Evolutionary conservation across 805 yeast genomes (phyloP), one percentile per base, ranked within the genome.

Genomic region (Metschnikowia cubensis): DNA sequence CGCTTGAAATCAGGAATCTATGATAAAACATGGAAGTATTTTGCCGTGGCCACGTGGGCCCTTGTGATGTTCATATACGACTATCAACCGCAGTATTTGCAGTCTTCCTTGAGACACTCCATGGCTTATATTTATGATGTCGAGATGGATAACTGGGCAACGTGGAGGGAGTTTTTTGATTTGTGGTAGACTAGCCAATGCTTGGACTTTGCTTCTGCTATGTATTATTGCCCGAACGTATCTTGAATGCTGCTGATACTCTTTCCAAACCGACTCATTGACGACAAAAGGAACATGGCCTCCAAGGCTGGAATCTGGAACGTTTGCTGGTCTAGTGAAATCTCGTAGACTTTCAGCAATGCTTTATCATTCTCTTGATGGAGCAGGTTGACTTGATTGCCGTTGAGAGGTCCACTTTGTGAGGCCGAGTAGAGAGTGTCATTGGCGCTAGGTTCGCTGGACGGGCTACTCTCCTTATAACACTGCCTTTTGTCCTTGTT

Each of bases 41-140:
- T 82, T 57, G 84, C 90, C 1, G 80, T 84, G 14, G 52, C 82
- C 6, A 73, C 82, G 7, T 87, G 95, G 95, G 92, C 84, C 0
- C 61, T 78, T 22, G 87, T 85, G 35, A 85, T 87, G 91, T 75
- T 79, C 59, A 71, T 87, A 45, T 86, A 85, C 64, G 77, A 84
- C 50, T 71, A 73, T 51, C 84, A 85, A 55, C 84, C 85, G 2
- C 75, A 76, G 35, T 76, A 77, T 55, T 70, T 87, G 41, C 92
- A 86, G 60, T 75, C 77, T 45, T 78, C 87, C 1, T 69, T 87
- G 73, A 75, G 85, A 54, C 79, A 79, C 52, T 80, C 87, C 47
- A 80, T 87, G 87, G 82, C 82, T 48, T 87, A 82, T 62, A 79
- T 87, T 34, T 87, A 87, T 58, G 83, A 84, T 39, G 75, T 70